Evolutionary conservation across 164 flowering plant genomes (phyloP).

Genomic region (Houttuynia cordata): DNA sequence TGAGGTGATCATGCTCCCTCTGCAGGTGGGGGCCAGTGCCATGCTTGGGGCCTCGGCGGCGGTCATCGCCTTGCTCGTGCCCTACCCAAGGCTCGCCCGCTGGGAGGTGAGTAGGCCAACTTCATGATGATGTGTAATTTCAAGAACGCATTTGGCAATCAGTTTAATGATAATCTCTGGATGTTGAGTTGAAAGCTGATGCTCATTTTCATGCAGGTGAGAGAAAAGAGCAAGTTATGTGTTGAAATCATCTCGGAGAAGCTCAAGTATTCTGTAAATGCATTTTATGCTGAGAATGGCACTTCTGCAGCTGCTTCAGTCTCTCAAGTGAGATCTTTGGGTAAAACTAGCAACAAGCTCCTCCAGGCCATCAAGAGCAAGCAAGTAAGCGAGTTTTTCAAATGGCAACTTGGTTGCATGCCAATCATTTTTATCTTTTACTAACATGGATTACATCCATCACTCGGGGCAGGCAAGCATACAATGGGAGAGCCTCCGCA

Average conservation of each 20-base stretch:
- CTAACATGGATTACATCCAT: neutral
- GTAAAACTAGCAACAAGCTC: conserved; percentile 27
- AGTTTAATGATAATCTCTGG: neutral
- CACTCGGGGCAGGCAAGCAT: conserved; percentile 46
- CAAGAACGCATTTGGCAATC: too few relatives aligned
- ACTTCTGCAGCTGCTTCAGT: conserved; percentile 27
- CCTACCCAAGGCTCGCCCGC: conserved; percentile 52
- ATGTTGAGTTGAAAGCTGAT: neutral
- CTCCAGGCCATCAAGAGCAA: conserved; percentile 36
- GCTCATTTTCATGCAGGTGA: conserved; percentile 33
- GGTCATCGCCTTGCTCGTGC: conserved; percentile 51
- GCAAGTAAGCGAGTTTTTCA: conserved; percentile 29
- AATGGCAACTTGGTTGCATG: neutral
- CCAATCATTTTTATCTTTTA: too few relatives aligned
- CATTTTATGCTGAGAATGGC: conserved; percentile 46
- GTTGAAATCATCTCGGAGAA: conserved; percentile 45
- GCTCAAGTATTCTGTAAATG: conserved; percentile 40
- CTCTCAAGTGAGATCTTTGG: conserved; percentile 42
- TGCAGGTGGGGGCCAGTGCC: conserved; percentile 58
- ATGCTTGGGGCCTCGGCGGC: conserved; percentile 57
- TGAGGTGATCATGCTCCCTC: conserved; percentile 44
- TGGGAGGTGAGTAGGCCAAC: conserved; percentile 30
- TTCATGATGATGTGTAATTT: neutral
- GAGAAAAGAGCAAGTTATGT: conserved; percentile 23
- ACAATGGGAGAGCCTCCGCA: conserved; percentile 54